These are phyloP conservation scores for Paracorniculantispora psalliotae DNA, from an alignment of 2,329 filamentous ascomycete genomes.

Conservation along the genomic window DNA sequence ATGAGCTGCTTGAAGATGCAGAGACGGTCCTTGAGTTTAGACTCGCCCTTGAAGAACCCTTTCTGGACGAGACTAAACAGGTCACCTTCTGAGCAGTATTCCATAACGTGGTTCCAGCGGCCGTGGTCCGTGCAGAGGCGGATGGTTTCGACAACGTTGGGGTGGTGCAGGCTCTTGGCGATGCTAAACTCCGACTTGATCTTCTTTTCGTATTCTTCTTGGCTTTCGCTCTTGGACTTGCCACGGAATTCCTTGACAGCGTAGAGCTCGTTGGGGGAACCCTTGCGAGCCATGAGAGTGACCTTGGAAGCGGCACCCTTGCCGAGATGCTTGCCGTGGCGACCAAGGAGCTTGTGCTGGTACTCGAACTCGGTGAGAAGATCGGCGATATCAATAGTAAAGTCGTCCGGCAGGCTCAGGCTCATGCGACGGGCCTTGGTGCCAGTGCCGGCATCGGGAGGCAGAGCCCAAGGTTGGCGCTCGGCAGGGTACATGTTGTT, in stretches of 20 bases:
- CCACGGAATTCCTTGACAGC: slow-evolving; percentile 85
- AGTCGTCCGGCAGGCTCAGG: slow-evolving; percentile 67
- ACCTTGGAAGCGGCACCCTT: slow-evolving; percentile 81
- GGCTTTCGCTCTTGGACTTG: slow-evolving; percentile 63
- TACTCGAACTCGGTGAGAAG: slow-evolving; percentile 67
- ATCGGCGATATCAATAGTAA: slow-evolving; percentile 65
- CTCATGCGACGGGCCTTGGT: slow-evolving; percentile 76
- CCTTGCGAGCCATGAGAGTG: slow-evolving; percentile 71
- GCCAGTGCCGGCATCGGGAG: slow-evolving; percentile 66
- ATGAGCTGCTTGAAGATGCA: slow-evolving; percentile 89
- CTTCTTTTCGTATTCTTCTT: slow-evolving; percentile 76
- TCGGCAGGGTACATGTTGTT: slow-evolving; percentile 29
- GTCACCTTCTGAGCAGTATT: slow-evolving; percentile 80
- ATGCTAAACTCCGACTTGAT: slow-evolving; percentile 90
- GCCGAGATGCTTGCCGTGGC: slow-evolving; percentile 69
- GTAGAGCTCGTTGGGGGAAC: slow-evolving; percentile 59
- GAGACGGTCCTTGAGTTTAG: slow-evolving; percentile 63
- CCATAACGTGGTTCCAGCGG: slow-evolving; percentile 90
- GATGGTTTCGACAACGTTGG: slow-evolving; percentile 79
- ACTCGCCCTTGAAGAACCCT: slow-evolving; percentile 59
- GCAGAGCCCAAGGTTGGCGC: slow-evolving; percentile 52
- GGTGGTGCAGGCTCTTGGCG: slow-evolving; percentile 77
- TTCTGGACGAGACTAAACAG: slow-evolving; percentile 70
- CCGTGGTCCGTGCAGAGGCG: slow-evolving; percentile 69
- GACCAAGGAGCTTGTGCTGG: slow-evolving; percentile 64